Evolutionary conservation across 176 grass and related monocot species (phyloP), one percentile per base, ranked within the genome.

Genomic region (Eleusine indica): DNA sequence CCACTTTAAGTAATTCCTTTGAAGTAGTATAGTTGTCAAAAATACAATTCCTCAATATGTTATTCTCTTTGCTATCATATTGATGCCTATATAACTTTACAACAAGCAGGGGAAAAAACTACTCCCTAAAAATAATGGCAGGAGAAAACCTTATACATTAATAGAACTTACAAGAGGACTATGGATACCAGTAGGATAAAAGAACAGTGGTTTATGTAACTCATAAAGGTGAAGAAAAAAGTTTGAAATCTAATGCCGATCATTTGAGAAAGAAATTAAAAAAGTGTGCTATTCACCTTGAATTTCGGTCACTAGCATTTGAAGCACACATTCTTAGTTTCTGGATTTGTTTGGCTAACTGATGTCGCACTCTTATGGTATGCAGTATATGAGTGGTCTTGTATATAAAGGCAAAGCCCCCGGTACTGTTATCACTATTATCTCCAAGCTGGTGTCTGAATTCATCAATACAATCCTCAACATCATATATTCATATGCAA

Each of bases 381-480:
- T 8, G 70, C 30, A 89, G 6, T 28, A 75, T 8, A 9, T 8
- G 70, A n/a, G 18, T 75, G 29, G 8, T 52, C 35, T 17, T 84
- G 5, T 6, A 15, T 4, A 89, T 17, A 25, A 75, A 48, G 8
- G 4, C 60, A 51, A 29, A 29, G 30, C 62, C 46, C 0, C 71
- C 0, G 0, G 19, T 51, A 17, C 40, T 53, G 15, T 13, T 53
- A 37, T 8, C 12, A 6, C 11, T 35, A 70, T 7, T 75, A 30
- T 65, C 3, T 8, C 42, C 82, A 42, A 85, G 70, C 7, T 75
- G 87, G 22, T 70, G 52, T 0, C 11, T 62, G 5, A 88, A 89
- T 52, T 75, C 76, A 63, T 85, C 82, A 54, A 89, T 48, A 17
- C 82, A 85, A 75, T 85, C 82, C 70, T 80, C 87, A 9, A 89